phyloP scores from a whole-genome alignment of 2,329 filamentous ascomycete genomes.

The Bipolaris bicolor region DNA sequence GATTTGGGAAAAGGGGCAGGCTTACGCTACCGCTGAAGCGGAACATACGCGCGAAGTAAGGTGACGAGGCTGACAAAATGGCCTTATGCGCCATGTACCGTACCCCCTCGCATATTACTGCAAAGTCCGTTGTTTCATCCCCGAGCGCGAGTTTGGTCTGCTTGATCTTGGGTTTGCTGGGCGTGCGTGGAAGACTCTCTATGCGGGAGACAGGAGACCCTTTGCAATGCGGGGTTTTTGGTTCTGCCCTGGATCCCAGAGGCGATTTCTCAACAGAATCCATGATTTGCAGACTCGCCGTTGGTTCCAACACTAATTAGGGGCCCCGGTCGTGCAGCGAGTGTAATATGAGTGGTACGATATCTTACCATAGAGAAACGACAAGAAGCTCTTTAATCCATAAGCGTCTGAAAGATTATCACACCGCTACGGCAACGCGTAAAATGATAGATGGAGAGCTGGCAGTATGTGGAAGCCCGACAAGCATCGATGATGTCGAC shows the following conservation, averaged over 20 bases:
- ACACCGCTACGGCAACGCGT: no score
- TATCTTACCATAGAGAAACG: no score
- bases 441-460: no score
- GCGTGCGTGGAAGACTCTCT: not conserved
- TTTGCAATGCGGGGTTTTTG: conserved; percentile 5
- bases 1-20: not conserved
- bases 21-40: conserved; percentile 10
- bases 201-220: not conserved
- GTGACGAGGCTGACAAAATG: conserved; percentile 1
- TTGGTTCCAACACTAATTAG: not conserved
- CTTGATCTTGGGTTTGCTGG: conserved; percentile 4
- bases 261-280: not conserved
- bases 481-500: not conserved
- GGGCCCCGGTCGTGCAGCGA: no score
- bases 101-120: conserved; percentile 7
- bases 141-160: not conserved
- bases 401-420: no score
- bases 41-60: conserved; percentile 18
- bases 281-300: not conserved
- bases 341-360: no score
- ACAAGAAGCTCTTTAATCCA: no score
- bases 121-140: conserved; percentile 14
- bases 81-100: conserved; percentile 6
- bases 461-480: no score
- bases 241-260: not conserved